phyloP scores from a whole-genome alignment of 257 asterid genomes.

The Linderniella brevidens region DNA sequence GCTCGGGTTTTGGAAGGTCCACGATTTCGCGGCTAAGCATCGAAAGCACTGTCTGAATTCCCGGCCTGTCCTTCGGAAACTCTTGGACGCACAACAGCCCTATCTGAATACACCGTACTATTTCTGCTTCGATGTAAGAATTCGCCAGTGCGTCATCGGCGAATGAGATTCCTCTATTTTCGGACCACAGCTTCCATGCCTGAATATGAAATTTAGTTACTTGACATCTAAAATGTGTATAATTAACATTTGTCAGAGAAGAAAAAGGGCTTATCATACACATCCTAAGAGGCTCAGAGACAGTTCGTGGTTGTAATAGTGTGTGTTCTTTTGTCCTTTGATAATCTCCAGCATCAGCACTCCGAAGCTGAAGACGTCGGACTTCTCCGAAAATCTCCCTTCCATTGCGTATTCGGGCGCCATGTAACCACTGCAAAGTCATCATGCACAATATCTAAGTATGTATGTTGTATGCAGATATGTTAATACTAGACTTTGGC shows the following conservation, averaged over 20 bases:
- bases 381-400: slow-evolving; percentile 33
- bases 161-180: slow-evolving; percentile 18
- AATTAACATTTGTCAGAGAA: too few relatives aligned
- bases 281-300: slow-evolving; percentile 36
- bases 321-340: slow-evolving; percentile 38
- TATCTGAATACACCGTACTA: slow-evolving; percentile 34
- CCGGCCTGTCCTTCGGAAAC: slow-evolving; percentile 26
- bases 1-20: slow-evolving; percentile 25
- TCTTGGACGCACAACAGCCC: slow-evolving; percentile 49
- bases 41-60: slow-evolving; percentile 25
- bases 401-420: slow-evolving; percentile 60
- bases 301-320: slow-evolving; percentile 30
- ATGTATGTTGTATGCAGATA: too few relatives aligned
- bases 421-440: slow-evolving; percentile 42
- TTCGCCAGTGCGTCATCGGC: slow-evolving; percentile 23
- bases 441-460: neutral
- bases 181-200: slow-evolving; percentile 58
- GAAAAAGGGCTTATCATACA: slow-evolving; percentile 20
- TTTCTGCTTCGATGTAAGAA: slow-evolving; percentile 9
- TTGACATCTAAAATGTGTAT: neutral
- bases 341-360: slow-evolving; percentile 38
- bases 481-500: too few relatives aligned
- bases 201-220: slow-evolving; percentile 3
- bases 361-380: slow-evolving; percentile 36
- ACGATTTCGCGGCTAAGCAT: slow-evolving; percentile 31